A percentile compares a stretch with the other conserved stretches of the same genome.
Conservation (phyloP, 306 rosid genomes). For the Lagenaria siceraria region DNA sequence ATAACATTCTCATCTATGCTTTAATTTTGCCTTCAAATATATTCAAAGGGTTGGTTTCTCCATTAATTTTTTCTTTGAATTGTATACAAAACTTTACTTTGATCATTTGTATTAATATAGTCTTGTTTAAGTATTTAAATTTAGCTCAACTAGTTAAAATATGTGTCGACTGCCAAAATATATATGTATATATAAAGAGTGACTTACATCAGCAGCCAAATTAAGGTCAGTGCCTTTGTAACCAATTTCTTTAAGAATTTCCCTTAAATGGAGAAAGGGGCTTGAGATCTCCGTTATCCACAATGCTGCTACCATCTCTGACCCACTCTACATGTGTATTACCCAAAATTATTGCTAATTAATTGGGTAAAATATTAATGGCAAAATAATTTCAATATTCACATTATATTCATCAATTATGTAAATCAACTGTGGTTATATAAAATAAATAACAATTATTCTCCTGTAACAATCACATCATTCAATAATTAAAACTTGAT, state of each 20-base stretch:
- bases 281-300: slow-evolving; percentile 86
- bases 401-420: not conserved
- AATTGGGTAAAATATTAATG: not conserved
- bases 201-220: slow-evolving; percentile 62
- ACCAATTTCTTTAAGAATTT: slow-evolving; percentile 69
- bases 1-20: too few relatives aligned
- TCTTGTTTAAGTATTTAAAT: too few relatives aligned
- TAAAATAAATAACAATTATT: not conserved
- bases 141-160: too few relatives aligned
- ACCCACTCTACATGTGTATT: slow-evolving; percentile 40
- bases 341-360: not conserved
- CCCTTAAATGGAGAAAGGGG: slow-evolving; percentile 80
- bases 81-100: too few relatives aligned
- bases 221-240: slow-evolving; percentile 55
- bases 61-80: too few relatives aligned
- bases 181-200: not conserved
- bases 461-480: not conserved
- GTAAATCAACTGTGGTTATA: not conserved
- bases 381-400: not conserved
- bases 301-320: slow-evolving; percentile 60
- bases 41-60: too few relatives aligned
- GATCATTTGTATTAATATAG: too few relatives aligned
- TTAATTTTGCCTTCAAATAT: too few relatives aligned
- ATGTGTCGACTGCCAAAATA: too few relatives aligned
- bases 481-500: too few relatives aligned